A percentile compares a stretch with the other conserved stretches of the same genome.
phyloP scores from a whole-genome alignment of 2,329 filamentous ascomycete genomes.

The Fusarium sp. region DNA sequence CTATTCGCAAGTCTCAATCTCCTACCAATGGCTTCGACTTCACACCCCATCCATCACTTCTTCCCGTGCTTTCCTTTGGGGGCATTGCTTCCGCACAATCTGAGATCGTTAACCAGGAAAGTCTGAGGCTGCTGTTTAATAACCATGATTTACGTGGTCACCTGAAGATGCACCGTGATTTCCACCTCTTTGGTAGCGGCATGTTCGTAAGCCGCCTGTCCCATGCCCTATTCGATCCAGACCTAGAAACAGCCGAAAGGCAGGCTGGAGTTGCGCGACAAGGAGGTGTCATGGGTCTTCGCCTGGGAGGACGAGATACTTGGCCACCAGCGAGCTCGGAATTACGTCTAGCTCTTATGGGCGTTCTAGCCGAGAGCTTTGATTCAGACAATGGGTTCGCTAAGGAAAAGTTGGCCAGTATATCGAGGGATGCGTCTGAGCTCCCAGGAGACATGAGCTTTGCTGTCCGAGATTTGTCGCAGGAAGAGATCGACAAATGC shows the following conservation, averaged over 20 bases:
- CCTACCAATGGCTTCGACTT: slow-evolving; percentile 45
- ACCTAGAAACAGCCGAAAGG: slow-evolving; percentile 81
- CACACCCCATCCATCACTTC: slow-evolving; percentile 65
- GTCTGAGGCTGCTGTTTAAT: slow-evolving; percentile 78
- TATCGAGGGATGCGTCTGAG: slow-evolving; percentile 45
- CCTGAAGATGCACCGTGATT: slow-evolving; percentile 77
- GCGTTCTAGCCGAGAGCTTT: slow-evolving; percentile 82
- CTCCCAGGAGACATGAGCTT: slow-evolving; percentile 82
- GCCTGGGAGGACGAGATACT: slow-evolving; percentile 79
- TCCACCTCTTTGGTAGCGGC: slow-evolving; percentile 86
- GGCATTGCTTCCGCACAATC: slow-evolving; percentile 80
- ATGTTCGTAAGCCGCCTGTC: slow-evolving; percentile 83
- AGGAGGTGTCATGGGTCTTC: slow-evolving; percentile 80
- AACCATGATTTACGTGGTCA: slow-evolving; percentile 77
- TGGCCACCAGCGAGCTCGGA: slow-evolving; percentile 98
- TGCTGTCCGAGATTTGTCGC: slow-evolving; percentile 80
- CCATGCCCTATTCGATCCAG: slow-evolving; percentile 84
- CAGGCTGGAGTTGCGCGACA: slow-evolving; percentile 73
- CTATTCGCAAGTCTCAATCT: slow-evolving; percentile 41
- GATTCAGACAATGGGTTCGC: slow-evolving; percentile 40
- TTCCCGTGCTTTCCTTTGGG: slow-evolving; percentile 77
- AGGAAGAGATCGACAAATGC: slow-evolving; percentile 82
- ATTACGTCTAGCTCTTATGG: slow-evolving; percentile 87
- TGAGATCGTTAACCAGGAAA: slow-evolving; percentile 78
- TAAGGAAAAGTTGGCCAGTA: slow-evolving; percentile 40